Base-by-base conservation (phyloP, 2,329 filamentous ascomycete species). In the Chaetomiaceae sp. region DNA sequence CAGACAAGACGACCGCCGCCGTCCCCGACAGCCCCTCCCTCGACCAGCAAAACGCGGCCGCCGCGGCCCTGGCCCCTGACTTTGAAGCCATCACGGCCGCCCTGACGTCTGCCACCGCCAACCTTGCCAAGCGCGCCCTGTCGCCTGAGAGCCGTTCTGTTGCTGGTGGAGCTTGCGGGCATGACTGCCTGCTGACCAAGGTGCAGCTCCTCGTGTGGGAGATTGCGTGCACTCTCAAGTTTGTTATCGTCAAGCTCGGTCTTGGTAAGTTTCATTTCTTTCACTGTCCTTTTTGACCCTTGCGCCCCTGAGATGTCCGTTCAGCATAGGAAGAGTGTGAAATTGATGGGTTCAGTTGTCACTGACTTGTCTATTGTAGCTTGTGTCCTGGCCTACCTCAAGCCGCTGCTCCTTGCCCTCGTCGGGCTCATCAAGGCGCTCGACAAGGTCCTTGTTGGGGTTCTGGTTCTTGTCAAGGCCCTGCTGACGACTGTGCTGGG, bases 161-260 rank as follows among this genome's bases (percentile, higher is more conserved):
- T 47, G 39, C 20, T 15, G 43, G 23, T 42, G 45, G 20, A 5
- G 19, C 33, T 19, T 62, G 60, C 50, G 43, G 54, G 25, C 43
- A 44, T 5, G 57, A 54, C 44, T 62, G 63, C 38, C 56, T 64
- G 39, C 39, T 62, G 4, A 27, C 54, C 40, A 61, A 62, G 46
- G 57, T 65, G 36, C 55, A 61, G 55, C 34, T 58, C 22, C 52
- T 65, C 27, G 58, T 64, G n/a, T 60, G 46, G 49, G 64, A 65
- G 61, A 58, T 65, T 31, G 47, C 53, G 15, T 62, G 53, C 53
- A 65, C 64, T 12, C 54, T 65, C 45, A 63, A 63, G 58, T 54
- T 61, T 47, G 42, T 65, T n/a, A 55, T 65, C 20, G 45, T 53
- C 42, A 65, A 65, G 64, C 54, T 65, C 22, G 64, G 64, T 46